Percentiles rank a stretch among this genome's conserved stretches.
phyloP scores from a whole-genome alignment of 768 basidiomycete genomes.

The Podaxis sp. region DNA sequence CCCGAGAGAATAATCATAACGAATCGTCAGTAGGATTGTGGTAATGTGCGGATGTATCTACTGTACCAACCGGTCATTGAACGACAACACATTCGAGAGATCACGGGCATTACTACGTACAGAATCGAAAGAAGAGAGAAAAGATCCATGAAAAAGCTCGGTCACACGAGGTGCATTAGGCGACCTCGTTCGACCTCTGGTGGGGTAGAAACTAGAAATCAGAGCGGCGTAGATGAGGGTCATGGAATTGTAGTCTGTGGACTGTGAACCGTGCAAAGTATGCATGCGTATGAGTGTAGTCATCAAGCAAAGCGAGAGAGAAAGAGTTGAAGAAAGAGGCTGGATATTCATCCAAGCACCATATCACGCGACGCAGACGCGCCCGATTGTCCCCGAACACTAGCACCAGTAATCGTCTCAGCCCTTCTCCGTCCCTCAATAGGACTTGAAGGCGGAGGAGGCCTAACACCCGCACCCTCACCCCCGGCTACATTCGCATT shows the following conservation, averaged over 20 bases:
- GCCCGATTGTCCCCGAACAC: background rate
- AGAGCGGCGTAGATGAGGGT: background rate
- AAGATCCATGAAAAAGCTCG: no score
- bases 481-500: background rate
- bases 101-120: no score
- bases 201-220: no score
- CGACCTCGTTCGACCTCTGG: no score
- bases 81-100: no score
- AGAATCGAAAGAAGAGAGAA: no score
- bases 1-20: no score
- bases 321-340: background rate
- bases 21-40: no score
- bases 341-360: conserved; percentile 1
- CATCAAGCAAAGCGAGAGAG: background rate
- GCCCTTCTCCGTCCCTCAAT: conserved; percentile 20
- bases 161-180: no score
- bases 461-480: background rate
- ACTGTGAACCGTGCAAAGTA: background rate
- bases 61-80: no score
- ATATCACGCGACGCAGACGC: background rate
- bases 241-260: background rate
- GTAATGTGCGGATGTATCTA: no score
- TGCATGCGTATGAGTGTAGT: background rate
- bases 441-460: conserved; percentile 7
- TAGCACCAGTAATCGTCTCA: conserved; percentile 19